Conservation (phyloP, 345 rosid species). For the Chamaenerion angustifolium region DNA sequence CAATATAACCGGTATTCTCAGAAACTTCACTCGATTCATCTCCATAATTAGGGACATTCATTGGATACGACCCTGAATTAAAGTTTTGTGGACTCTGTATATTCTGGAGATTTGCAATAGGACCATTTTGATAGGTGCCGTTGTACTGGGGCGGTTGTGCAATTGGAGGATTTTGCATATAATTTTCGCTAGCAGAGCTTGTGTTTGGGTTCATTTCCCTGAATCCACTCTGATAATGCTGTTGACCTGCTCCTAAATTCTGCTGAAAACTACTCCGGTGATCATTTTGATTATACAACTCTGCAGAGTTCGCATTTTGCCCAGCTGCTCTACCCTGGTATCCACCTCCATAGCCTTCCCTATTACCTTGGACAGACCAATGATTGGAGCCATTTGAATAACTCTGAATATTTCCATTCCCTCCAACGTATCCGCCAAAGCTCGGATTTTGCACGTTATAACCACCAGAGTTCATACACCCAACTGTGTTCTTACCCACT, state of each 20-base stretch:
- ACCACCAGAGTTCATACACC: conserved; percentile 13
- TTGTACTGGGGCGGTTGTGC: neutral
- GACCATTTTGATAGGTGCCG: conserved; percentile 4
- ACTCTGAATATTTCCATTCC: conserved; percentile 2
- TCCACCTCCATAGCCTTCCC: conserved; percentile 10
- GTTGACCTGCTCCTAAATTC: conserved; percentile 3
- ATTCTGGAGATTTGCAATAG: conserved; percentile 3
- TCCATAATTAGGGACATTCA: conserved; percentile 6
- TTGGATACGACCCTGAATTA: conserved; percentile 5
- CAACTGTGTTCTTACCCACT: conserved; percentile 8
- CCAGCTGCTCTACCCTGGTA: conserved; percentile 5
- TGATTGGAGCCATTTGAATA: neutral
- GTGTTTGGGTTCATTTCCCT: conserved; percentile 8
- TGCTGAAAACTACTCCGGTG: neutral
- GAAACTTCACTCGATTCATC: conserved; percentile 11
- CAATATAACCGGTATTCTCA: conserved; percentile 11
- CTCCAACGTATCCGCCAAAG: too few species aligned
- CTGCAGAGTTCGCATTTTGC: conserved; percentile 9
- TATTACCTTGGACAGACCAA: conserved; percentile 4
- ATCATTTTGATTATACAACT: conserved; percentile 6
- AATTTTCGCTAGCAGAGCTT: conserved; percentile 9
- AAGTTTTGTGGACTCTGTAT: conserved; percentile 6
- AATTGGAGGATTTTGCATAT: conserved; percentile 8
- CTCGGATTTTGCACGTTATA: conserved; percentile 5
- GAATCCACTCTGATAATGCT: conserved; percentile 10